Base-by-base conservation (phyloP, 228 moss, liverwort and hornwort species). In the Sphagnum magellanicum region DNA sequence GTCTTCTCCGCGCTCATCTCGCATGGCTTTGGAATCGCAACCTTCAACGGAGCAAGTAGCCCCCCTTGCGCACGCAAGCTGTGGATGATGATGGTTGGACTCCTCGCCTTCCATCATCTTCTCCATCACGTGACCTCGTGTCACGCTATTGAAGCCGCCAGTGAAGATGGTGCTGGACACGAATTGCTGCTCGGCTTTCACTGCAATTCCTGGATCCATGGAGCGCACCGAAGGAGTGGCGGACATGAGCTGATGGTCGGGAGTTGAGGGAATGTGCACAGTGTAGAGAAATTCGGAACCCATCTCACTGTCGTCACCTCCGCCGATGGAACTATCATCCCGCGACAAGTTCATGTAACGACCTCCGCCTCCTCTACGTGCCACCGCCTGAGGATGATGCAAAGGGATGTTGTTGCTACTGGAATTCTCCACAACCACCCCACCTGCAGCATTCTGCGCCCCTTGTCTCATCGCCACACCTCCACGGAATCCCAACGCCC, bases 221-320 rank as follows among this genome's bases (percentile, higher is more conserved):
- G 74, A 60, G 14, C 62, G 64, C 50, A 73, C 66, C 49, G 68
- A 59, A 64, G 75, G 71, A 46, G 80, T 53, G 8, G 59, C 83
- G 10, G 79, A 74, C 83, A 83, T 83, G 6, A 77, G 80, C 63
- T 84, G 84, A 51, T 84, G 69, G 64, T 84, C 84, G 4, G 84
- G 84, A 67, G 84, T 84, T 0, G 84, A 70, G 52, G 84, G 84
- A 69, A 84, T 84, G 50, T 84, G 80, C 9, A 84, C 84, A 0
- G 70, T 74, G 77, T 84, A 84, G 16, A 79, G 72, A 55, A 77
- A 84, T 59, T 84, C 84, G 48, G 84, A 77, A 68, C 77, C 79
- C 69, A 75, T 61, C 16, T 83, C 83, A 63, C 47, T 73, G 59
- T 13, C 64, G 68, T 51, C 79, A 76, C 8, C 74, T 74, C 0